Conservation (phyloP, 805 yeast species). For the Wickerhamiella kurtzmanii region DNA sequence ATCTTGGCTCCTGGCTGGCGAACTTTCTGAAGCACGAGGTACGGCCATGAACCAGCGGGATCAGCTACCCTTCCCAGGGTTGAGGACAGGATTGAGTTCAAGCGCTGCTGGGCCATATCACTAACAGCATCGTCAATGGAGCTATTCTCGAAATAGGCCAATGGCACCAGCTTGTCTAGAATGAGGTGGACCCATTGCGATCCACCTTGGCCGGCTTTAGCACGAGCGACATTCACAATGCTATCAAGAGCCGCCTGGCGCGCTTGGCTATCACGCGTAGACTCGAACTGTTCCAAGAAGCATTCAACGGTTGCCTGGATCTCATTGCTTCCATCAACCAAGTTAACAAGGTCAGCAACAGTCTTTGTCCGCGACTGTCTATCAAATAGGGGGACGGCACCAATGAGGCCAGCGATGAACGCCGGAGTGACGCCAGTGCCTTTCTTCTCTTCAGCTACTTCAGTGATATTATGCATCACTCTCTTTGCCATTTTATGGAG, state of each 20-base stretch:
- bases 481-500: constrained; percentile 54
- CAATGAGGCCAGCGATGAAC: constrained; percentile 34
- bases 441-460: constrained; percentile 30
- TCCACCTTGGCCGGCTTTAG: constrained; percentile 10
- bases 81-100: constrained; percentile 55
- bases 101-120: constrained; percentile 29
- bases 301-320: constrained; percentile 9
- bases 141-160: constrained; percentile 30
- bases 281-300: constrained; percentile 6
- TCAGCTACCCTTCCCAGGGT: constrained; percentile 33
- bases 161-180: constrained; percentile 29
- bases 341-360: not conserved
- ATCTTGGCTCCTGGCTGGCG: constrained; percentile 18
- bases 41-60: constrained; percentile 44
- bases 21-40: constrained; percentile 17
- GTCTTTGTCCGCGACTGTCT: constrained; percentile 1
- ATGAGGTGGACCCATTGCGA: constrained; percentile 26
- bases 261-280: not conserved
- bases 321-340: not conserved
- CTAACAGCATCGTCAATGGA: constrained; percentile 12
- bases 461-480: constrained; percentile 32
- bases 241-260: constrained; percentile 49
- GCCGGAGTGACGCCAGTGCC: constrained; percentile 23
- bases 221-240: constrained; percentile 33
- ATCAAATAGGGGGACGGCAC: constrained; percentile 20